Percentiles rank a stretch among this genome's conserved stretches.
Evolutionary conservation across 2,329 filamentous ascomycete species (phyloP).

Genomic region (Penicillium sclerotiorum): DNA sequence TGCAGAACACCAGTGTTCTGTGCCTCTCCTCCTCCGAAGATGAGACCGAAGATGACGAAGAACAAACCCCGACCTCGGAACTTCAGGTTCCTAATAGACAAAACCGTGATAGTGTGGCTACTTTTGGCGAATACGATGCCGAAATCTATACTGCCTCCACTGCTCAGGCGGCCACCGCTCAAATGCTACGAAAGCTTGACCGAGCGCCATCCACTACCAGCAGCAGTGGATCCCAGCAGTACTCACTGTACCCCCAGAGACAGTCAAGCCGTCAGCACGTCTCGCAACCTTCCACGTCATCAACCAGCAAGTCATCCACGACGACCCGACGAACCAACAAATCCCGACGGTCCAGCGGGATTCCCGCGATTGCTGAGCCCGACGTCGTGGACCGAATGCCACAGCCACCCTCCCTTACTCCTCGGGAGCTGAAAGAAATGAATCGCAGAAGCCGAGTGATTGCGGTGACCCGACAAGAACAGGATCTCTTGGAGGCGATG

Average conservation of each 20-base stretch:
- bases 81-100: slow-evolving; percentile 14
- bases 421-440: slow-evolving; percentile 30
- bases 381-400: slow-evolving; percentile 31
- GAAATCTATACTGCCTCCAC: slow-evolving; percentile 48
- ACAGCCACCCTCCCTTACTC: slow-evolving; percentile 22
- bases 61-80: slow-evolving; percentile 19
- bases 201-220: slow-evolving; percentile 29
- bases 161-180: slow-evolving; percentile 35
- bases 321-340: slow-evolving; percentile 25
- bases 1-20: slow-evolving; percentile 50
- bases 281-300: slow-evolving; percentile 19
- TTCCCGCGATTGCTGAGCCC: slow-evolving; percentile 40
- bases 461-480: slow-evolving; percentile 57
- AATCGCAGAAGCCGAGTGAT: slow-evolving; percentile 52
- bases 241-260: slow-evolving; percentile 1
- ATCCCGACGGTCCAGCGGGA: slow-evolving; percentile 33
- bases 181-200: slow-evolving; percentile 32
- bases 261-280: slow-evolving; percentile 17
- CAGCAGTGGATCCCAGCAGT: slow-evolving; percentile 25
- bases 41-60: slow-evolving; percentile 42
- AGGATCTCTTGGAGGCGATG: slow-evolving; percentile 55
- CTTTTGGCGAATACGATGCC: slow-evolving; percentile 44
- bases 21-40: slow-evolving; percentile 55
- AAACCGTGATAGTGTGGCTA: slow-evolving; percentile 43
- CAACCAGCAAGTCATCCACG: slow-evolving; percentile 30